A percentile compares a stretch with the other conserved stretches of the same genome.
These are phyloP conservation scores for Carnegiea gigantea DNA, from an alignment of 179 eudicot species.

Conservation along the genomic window DNA sequence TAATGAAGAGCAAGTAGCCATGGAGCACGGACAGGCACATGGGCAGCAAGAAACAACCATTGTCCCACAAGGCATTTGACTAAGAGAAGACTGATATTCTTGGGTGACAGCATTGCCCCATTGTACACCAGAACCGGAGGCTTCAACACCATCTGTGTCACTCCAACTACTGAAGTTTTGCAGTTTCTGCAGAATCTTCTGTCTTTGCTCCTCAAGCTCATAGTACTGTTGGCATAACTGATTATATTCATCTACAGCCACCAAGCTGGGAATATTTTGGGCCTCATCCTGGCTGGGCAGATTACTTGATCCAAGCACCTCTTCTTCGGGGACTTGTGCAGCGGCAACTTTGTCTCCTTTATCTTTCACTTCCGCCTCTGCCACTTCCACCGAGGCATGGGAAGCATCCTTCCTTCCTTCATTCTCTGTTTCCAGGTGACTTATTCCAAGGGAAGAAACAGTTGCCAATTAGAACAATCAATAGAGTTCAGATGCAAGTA, in stretches of 20 bases:
- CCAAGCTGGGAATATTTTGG: slow-evolving; percentile 32
- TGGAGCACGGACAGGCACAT: slow-evolving; percentile 43
- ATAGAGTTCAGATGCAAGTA: background rate
- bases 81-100: slow-evolving; percentile 41
- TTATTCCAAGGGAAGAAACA: slow-evolving; percentile 25
- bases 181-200: slow-evolving; percentile 65
- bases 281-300: slow-evolving; percentile 31
- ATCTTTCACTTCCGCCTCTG: slow-evolving; percentile 24
- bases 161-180: slow-evolving; percentile 49
- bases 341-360: slow-evolving; percentile 27
- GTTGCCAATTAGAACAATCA: slow-evolving; percentile 5
- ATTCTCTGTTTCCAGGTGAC: slow-evolving; percentile 34
- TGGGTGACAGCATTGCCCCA: slow-evolving; percentile 42
- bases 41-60: slow-evolving; percentile 49
- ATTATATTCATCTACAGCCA: slow-evolving; percentile 52
- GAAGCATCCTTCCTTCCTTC: slow-evolving; percentile 25
- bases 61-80: slow-evolving; percentile 44
- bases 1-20: slow-evolving; percentile 45
- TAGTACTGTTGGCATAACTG: slow-evolving; percentile 59
- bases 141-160: slow-evolving; percentile 34
- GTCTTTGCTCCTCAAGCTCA: slow-evolving; percentile 78
- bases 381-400: slow-evolving; percentile 26
- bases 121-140: slow-evolving; percentile 32
- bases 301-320: slow-evolving; percentile 26
- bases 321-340: slow-evolving; percentile 27